phyloP scores from a whole-genome alignment of 176 grass and related monocot genomes.

The Rhynchospora breviuscula region DNA sequence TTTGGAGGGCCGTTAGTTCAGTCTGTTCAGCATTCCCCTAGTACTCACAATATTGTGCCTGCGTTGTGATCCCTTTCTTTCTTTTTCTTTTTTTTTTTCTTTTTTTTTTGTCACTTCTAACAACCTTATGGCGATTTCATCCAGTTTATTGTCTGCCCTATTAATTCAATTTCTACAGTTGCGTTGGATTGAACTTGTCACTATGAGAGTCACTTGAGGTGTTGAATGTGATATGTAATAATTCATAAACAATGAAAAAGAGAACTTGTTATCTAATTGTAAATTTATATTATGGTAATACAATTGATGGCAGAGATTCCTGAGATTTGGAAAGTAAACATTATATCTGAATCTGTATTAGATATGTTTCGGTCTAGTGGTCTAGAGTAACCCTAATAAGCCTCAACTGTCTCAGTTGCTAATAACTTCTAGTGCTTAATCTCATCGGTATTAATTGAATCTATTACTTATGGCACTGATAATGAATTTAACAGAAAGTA shows the following conservation, averaged over 20 bases:
- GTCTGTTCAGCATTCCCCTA: background rate
- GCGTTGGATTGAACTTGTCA: too few relatives aligned
- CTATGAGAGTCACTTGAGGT: background rate
- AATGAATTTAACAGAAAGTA: background rate
- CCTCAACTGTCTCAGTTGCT: background rate
- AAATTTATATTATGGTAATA: background rate
- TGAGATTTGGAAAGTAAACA: background rate
- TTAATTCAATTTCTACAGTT: background rate
- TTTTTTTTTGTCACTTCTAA: background rate
- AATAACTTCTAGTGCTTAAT: background rate
- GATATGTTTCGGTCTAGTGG: background rate
- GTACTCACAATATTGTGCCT: background rate
- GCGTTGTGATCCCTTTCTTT: background rate
- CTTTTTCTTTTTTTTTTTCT: background rate
- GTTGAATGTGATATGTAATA: background rate
- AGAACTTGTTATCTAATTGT: background rate
- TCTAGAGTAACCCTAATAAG: background rate
- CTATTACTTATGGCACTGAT: background rate
- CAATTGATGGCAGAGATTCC: background rate
- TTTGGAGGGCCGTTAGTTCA: background rate
- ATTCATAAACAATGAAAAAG: background rate
- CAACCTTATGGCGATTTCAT: background rate
- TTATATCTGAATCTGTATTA: background rate
- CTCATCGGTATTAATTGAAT: background rate
- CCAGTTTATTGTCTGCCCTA: background rate